These are phyloP conservation scores for Grosmannia huntii DNA, from an alignment of 2,329 filamentous ascomycete species.

Conservation along the genomic window DNA sequence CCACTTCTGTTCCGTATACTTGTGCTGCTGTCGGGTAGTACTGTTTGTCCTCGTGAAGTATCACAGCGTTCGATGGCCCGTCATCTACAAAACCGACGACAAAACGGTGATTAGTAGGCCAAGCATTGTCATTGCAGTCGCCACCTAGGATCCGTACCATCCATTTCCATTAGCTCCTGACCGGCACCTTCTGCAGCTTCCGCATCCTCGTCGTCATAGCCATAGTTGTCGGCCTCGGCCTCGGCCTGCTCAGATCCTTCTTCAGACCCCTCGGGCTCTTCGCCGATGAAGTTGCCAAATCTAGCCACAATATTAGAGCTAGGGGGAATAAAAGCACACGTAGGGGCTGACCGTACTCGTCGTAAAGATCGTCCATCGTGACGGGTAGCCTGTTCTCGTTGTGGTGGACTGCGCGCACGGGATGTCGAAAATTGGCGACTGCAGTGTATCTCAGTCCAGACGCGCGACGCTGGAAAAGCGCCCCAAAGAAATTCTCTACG, in stretches of 20 bases:
- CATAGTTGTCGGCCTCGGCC: conserved; percentile 59
- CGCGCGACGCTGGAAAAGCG: neutral
- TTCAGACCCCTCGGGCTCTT: conserved; percentile 72
- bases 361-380: conserved; percentile 82
- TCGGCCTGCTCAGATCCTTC: conserved; percentile 67
- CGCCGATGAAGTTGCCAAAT: conserved; percentile 97
- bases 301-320: conserved; percentile 29
- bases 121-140: neutral
- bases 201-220: conserved; percentile 63
- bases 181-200: conserved; percentile 51
- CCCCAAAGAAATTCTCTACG: conserved; percentile 1
- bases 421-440: neutral
- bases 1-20: conserved; percentile 86
- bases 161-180: conserved; percentile 87
- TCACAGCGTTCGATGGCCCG: conserved; percentile 88
- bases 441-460: neutral
- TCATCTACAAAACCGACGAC: conserved; percentile 39
- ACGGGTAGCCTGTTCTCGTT: neutral
- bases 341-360: conserved; percentile 51
- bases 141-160: conserved; percentile 40
- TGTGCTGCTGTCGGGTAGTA: conserved; percentile 98
- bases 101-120: neutral
- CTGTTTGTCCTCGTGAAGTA: conserved; percentile 97
- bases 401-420: neutral
- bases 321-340: neutral